phyloP scores from a whole-genome alignment of 2,329 filamentous ascomycete genomes.

The Colletotrichum endophyticum region DNA sequence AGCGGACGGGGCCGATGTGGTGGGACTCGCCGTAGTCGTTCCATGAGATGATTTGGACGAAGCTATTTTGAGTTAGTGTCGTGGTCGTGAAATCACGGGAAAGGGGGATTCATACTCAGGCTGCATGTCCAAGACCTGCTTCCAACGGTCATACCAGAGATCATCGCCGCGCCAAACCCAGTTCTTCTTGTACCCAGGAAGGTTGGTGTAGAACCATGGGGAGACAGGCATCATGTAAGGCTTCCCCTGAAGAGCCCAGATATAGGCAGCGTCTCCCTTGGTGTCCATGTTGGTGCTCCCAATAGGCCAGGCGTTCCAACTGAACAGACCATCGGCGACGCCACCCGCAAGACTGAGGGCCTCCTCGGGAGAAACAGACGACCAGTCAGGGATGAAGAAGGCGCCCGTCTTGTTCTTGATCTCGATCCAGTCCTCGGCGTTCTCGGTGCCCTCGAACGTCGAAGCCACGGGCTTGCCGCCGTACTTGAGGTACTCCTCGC shows the following conservation, averaged over 20 bases:
- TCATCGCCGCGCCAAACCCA: constrained; percentile 68
- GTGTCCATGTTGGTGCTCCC: constrained; percentile 25
- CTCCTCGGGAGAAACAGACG: constrained; percentile 34
- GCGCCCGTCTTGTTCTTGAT: constrained; percentile 43
- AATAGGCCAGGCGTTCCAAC: constrained; percentile 42
- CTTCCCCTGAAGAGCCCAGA: constrained; percentile 7
- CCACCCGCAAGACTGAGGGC: constrained; percentile 19
- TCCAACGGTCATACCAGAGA: constrained; percentile 66
- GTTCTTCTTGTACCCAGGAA: constrained; percentile 62
- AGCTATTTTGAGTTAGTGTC: constrained; percentile 32
- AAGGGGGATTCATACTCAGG: constrained; percentile 59
- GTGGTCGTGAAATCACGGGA: constrained; percentile 43
- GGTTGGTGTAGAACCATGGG: constrained; percentile 65
- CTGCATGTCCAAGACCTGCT: constrained; percentile 55
- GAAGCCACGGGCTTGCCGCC: constrained; percentile 38
- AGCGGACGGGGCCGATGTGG: constrained; percentile 54
- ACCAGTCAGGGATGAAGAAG: constrained; percentile 52
- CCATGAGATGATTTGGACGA: constrained; percentile 51
- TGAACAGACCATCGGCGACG: constrained; percentile 39
- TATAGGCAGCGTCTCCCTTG: constrained; percentile 23
- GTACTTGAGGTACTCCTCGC: constrained; percentile 24
- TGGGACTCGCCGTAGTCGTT: constrained; percentile 63
- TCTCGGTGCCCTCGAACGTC: constrained; percentile 48
- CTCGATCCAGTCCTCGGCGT: constrained; percentile 44
- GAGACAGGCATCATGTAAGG: constrained; percentile 60